Evolutionary conservation across 148 eudicot species (phyloP).

Genomic region (Tetragonia tetragonoides): DNA sequence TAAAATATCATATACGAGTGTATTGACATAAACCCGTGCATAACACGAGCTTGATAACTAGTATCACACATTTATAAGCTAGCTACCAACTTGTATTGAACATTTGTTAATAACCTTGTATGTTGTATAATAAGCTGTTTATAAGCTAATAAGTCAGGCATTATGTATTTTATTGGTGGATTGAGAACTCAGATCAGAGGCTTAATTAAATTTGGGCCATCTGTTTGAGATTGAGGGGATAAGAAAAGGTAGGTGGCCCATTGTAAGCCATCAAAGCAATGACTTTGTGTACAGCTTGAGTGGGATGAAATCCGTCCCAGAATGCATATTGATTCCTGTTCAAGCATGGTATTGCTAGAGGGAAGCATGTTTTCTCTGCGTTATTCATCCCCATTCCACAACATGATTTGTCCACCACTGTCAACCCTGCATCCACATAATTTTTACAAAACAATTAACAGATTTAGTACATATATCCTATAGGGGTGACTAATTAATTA

Average conservation of each 20-base stretch:
- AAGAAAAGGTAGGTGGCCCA: conserved; percentile 41
- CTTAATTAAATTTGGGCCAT: conserved; percentile 22
- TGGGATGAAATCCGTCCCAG: conserved; percentile 93
- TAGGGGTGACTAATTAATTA: too few species aligned
- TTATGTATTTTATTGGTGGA: background rate
- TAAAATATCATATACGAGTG: too few species aligned
- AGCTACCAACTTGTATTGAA: too few species aligned
- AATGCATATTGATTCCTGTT: conserved; percentile 60
- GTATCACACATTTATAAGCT: too few species aligned
- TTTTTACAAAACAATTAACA: too few species aligned
- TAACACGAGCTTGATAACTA: too few species aligned
- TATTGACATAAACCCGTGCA: too few species aligned
- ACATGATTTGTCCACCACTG: conserved; percentile 56
- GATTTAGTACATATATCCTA: too few species aligned
- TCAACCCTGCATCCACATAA: conserved; percentile 47
- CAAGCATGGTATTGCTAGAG: conserved; percentile 59
- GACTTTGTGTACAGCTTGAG: conserved; percentile 49
- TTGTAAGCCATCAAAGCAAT: conserved; percentile 56
- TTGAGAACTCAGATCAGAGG: background rate
- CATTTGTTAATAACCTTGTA: too few species aligned
- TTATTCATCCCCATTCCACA: conserved; percentile 70
- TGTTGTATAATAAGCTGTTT: too few species aligned
- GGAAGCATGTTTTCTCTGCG: conserved; percentile 75
- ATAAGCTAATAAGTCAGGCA: too few species aligned
- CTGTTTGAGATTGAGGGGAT: conserved; percentile 54